Conservation (phyloP, 257 asterid genomes). For the Scutellaria baicalensis region DNA sequence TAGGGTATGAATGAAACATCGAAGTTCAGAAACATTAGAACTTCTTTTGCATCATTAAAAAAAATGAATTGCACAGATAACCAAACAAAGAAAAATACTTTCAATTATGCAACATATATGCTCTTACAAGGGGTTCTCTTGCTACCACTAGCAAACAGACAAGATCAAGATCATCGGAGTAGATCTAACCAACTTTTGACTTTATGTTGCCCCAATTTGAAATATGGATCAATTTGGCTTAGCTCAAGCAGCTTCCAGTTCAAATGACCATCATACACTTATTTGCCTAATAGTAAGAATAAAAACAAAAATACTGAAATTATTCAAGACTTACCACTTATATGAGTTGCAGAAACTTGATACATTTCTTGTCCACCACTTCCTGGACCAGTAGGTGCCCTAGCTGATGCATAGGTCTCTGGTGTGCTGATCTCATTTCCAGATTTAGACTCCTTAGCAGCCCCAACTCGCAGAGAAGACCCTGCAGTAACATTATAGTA, state of each 20-base stretch:
- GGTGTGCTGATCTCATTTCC: constrained; percentile 58
- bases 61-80: neutral
- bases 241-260: constrained; percentile 1
- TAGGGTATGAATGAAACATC: neutral
- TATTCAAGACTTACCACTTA: constrained; percentile 28
- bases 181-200: neutral
- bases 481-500: constrained; percentile 33
- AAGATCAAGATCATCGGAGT: neutral
- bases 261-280: neutral
- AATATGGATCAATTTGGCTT: neutral
- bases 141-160: constrained; percentile 4
- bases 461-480: constrained; percentile 51
- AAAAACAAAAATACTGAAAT: neutral
- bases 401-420: constrained; percentile 53
- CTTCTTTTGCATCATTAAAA: neutral
- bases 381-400: constrained; percentile 44
- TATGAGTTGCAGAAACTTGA: constrained; percentile 52
- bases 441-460: constrained; percentile 50
- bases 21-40: neutral
- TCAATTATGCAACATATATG: neutral
- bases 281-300: constrained; percentile 1
- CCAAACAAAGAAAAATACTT: neutral
- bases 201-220: constrained; percentile 4
- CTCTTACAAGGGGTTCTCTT: neutral
- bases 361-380: constrained; percentile 59